Evolutionary conservation across 2,329 filamentous ascomycete genomes (phyloP), one percentile per base, ranked within the genome.

Genomic region (Aspergillus sp.): DNA sequence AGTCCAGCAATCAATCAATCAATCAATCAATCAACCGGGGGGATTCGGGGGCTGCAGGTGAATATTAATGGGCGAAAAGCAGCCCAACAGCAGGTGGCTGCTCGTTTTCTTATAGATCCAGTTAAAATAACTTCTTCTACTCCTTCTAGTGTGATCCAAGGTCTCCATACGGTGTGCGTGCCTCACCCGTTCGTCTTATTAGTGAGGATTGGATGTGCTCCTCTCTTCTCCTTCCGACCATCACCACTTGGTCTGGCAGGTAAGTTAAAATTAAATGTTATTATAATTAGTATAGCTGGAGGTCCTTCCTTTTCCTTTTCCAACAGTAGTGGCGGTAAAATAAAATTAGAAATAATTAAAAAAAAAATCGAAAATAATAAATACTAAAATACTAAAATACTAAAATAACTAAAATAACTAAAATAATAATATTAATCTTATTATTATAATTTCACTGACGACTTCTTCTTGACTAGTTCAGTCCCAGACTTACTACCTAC

Each of bases 251-350:
- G 36, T 15, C 21, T 17, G 25, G 38, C 9, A 32, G n/a, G 53
- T 36, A 36, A 55, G 53, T 55, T 55, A 47, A 43, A 52, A 62
- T 51, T 60, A 57, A 36, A 57, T 54, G 30, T 41, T 55, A 43
- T 55, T 55, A 55, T 55, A 45, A 55, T 55, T 55, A 55, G 53
- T 55, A 55, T 36, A 36, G 32, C 12, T 36, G 32, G 32, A 36
- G 12, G 53, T 36, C 17, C n/a, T 23, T 43, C 53, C 30, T 25
- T 55, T 45, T 43, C 25, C 17, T 21, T 47, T 36, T 36, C 32
- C 32, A 36, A 36, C 32, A 47, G 52, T 55, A 25, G 39, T 45
- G 39, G 39, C 25, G 47, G 51, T 30, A 54, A 54, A 25, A 30
- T 30, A 30, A 30, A 30, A 30, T 30, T 36, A 47, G 45, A 41